These are phyloP conservation scores for Solanum medicagineum DNA, from an alignment of 257 asterid species.

Conservation along the genomic window DNA sequence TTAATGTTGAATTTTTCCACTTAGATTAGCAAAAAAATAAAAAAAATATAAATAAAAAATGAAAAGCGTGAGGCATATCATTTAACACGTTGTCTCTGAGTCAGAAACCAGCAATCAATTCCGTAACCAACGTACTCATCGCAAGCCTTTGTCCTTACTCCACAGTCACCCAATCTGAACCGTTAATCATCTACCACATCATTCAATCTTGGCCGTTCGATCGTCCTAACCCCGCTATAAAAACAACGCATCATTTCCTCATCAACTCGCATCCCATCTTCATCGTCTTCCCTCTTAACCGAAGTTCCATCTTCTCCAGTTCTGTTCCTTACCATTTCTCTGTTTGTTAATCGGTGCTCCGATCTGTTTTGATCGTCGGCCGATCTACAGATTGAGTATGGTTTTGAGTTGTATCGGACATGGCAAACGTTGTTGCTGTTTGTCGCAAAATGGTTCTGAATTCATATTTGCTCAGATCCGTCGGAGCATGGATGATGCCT, in stretches of 20 bases:
- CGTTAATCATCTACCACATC: background rate
- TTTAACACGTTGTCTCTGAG: constrained; percentile 7
- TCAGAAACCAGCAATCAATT: background rate
- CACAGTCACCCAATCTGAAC: constrained; percentile 9
- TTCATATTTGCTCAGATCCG: background rate
- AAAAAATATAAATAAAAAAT: too few species aligned
- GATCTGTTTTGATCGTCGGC: constrained; percentile 2
- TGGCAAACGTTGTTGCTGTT: background rate
- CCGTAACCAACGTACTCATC: background rate
- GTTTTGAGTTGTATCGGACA: background rate
- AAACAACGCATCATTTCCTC: background rate
- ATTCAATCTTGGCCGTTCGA: constrained; percentile 19
- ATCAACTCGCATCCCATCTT: background rate
- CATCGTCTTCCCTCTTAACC: background rate
- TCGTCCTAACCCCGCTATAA: constrained; percentile 3
- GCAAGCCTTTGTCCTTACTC: background rate
- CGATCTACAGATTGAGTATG: constrained; percentile 11
- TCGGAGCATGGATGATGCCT: background rate
- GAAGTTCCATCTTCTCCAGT: background rate
- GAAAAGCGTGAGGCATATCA: background rate
- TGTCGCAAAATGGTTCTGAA: background rate
- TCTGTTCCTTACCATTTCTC: background rate
- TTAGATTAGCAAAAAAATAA: fast-evolving
- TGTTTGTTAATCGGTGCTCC: background rate
- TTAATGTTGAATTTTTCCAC: fast-evolving